Base-by-base conservation (phyloP, 495 filamentous ascomycete species). In the Tricharina praecox region DNA sequence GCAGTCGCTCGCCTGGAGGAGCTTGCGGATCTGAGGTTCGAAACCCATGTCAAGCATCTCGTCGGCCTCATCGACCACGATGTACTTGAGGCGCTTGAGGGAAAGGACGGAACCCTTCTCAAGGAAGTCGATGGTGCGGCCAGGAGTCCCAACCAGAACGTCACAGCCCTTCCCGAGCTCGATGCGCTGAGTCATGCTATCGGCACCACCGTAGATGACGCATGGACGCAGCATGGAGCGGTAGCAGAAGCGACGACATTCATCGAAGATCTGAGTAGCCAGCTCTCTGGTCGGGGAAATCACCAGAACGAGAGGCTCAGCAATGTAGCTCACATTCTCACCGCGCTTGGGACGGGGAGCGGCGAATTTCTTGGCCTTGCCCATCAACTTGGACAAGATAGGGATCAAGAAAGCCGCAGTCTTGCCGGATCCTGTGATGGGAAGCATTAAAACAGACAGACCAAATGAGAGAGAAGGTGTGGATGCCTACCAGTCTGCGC, bases 11-110 rank as follows among this genome's bases (percentile, higher is more conserved):
- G 82, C 84, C 67, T 97, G 87, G 20, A 97, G 87, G 56, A 97
- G 96, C 54, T 90, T 81, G 54, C 90, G 87, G 64, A 97, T 95
- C 67, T 97, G 90, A 58, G 90, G 90, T 72, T 97, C 90, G 73
- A 97, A 97, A 81, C 90, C 90, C 90, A 97, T 96, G 71, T 97
- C 90, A 74, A 97, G 70, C 90, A 97, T 96, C 65, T 92, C 92
- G 70, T 97, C 90, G 65, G 90, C 90, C 73, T 97, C 90, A 57
- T 97, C 90, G 30, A 97, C 81, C 53, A 97, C 83, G n/a, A 97
- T 72, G 61, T 95, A 97, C 68, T 94, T 95, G 76, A 96, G 95
- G 19, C 45, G 45, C 70, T 90, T 94, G 53, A 76, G 71, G 30
- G 95, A 77, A 10, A 88, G 94, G 64, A 97, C 95, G 62, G 90